Base-by-base conservation (phyloP, 1,139 yeast species). In the Citeromyces hawaiiensis region DNA sequence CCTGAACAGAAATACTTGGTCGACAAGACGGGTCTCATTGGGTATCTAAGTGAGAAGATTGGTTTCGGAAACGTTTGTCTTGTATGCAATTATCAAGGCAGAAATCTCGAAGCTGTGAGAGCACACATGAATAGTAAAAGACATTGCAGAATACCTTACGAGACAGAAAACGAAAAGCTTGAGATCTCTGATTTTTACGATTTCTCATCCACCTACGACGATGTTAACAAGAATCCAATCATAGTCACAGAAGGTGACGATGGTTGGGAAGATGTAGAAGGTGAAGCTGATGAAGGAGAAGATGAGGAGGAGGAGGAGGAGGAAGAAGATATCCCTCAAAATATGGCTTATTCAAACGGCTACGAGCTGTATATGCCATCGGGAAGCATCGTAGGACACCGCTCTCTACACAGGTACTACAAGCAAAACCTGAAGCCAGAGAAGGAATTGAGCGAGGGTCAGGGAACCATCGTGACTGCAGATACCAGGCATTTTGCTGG, bases 381-480 rank as follows among this genome's bases (percentile, higher is more conserved):
- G 10, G 97, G 97, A 45, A 68, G 78, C 8, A 79, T 85, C 27
- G 74, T 87, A 31, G 97, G 98, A 11, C 97, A 91, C 59, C 73
- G 98, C 53, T 75, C 95, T 2, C 65, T 87, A 53, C 83, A 79
- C 39, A 72, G 94, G 53, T 91, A 88, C 61, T 88, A 79, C 64
- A 80, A 80, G 56, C 94, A 87, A 65, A 78, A 81, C 55, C 62
- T 85, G 48, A 76, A 79, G 41, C 94, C 94, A 2, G 88, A 83
- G 44, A 63, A 71, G 43, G 72, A 73, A 39, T 66, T 81, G 36
- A 69, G 80, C 27, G 96, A 87, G 56, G 97, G 96, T 38, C 96
- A 86, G 62, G 93, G 94, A 48, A 91, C 97, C 0, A 81, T 91
- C 23, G 70, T 85, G 54, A 94, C 96, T 29, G 96, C 96, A 2